Base-by-base conservation (phyloP, 768 basidiomycete genomes). In the Boletus reticulatus region DNA sequence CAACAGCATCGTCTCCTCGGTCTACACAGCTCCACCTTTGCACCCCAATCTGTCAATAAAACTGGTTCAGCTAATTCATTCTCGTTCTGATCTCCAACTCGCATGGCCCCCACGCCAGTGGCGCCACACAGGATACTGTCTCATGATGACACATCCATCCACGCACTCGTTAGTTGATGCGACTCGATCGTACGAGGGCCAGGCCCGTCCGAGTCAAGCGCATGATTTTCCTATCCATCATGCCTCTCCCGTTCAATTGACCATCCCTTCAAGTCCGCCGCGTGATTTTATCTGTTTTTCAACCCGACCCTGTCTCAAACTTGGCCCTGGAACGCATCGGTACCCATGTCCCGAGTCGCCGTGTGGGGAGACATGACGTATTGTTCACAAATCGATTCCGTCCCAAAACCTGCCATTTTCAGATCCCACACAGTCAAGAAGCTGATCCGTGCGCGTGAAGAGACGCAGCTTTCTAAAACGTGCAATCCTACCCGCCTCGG, bases 341-440 rank as follows among this genome's bases (percentile, higher is more conserved):
- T 42, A 46, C 52, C 43, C 44, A 61, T 27, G 57, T 59, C 53
- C 53, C 37, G 49, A 59, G 51, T 59, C 53, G 60, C 64, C 63
- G 57, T 63, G 64, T 54, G 55, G 63, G 55, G 61, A 48, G 57
- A 47, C 57, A 63, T 67, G 65, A 65, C 63, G 63, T 65, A 61
- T 55, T 50, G 5, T 48, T 32, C 51, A 44, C 44, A 52, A 29
- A 52, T 53, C 56, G 31, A 51, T 51, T 47, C 48, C 44, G 43
- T 48, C 46, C 48, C 42, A 22, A 64, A 52, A 44, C 42, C 50
- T 54, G 20, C 61, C 32, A n/a, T 39, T 49, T 48, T 43, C 44
- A 43, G 52, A 48, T 54, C 48, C 44, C 44, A 39, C 39, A 46
- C 27, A 60, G 43, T 44, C 4, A 46, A 34, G 43, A 57, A 45